Conservation (phyloP, 2,329 filamentous ascomycete species). For the Corynespora cassiicola region DNA sequence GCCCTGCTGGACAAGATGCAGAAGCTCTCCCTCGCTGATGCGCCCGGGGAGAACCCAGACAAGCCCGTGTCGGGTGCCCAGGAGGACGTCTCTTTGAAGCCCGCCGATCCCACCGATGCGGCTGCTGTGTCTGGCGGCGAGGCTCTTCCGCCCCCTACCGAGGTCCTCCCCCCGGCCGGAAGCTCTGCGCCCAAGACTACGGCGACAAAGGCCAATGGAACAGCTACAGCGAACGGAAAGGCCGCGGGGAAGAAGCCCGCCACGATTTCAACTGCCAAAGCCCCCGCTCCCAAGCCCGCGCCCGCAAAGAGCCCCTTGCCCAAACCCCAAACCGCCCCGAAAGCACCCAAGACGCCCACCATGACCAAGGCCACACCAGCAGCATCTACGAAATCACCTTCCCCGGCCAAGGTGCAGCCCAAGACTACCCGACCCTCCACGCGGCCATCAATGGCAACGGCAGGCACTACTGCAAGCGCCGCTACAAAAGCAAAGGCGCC, state of each 20-base stretch:
- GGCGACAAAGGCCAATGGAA: conserved; percentile 23
- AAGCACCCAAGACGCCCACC: conserved; percentile 36
- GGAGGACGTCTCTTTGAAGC: conserved; percentile 49
- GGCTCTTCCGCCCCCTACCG: conserved; percentile 41
- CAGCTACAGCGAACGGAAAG: conserved; percentile 27
- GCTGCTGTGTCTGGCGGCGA: conserved; percentile 47
- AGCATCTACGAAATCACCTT: conserved; percentile 23
- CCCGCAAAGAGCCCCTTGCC: conserved; percentile 41
- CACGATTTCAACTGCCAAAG: conserved; percentile 39
- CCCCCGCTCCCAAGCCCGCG: conserved; percentile 26
- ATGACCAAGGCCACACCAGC: conserved; percentile 27
- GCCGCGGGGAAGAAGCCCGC: conserved; percentile 37
- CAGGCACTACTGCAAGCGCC: conserved; percentile 26
- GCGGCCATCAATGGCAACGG: conserved; percentile 26
- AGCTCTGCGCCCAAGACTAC: conserved; percentile 19
- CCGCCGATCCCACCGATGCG: conserved; percentile 47
- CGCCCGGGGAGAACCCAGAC: conserved; percentile 50
- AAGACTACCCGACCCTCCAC: conserved; percentile 38
- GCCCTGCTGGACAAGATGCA: conserved; percentile 10
- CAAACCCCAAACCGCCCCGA: conserved; percentile 23
- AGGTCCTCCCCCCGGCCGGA: conserved; percentile 20
- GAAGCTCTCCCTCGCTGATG: conserved; percentile 22
- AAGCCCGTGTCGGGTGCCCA: conserved; percentile 51
- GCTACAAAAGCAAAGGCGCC: conserved; percentile 30
- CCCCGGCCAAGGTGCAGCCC: conserved; percentile 7